Evolutionary conservation across 1,284 basidiomycete genomes (phyloP), one percentile per base, ranked within the genome.

Genomic region (Ganoderma sinense): DNA sequence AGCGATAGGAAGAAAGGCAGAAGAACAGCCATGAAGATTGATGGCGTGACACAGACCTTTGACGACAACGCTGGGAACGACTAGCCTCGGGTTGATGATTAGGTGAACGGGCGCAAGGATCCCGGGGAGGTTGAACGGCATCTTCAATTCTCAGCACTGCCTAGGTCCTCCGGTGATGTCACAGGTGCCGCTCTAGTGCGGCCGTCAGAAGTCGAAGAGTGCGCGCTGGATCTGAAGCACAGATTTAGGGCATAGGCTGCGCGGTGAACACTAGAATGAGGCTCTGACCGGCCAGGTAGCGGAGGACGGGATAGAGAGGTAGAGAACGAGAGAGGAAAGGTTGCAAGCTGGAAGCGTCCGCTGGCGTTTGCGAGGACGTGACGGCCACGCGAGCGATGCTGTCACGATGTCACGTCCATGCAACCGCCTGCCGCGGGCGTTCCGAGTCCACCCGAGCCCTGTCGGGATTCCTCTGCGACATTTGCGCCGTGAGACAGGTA

Each of bases 51-150:
- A 33, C 80, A 77, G 80, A 96, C 95, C 94, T 85, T 90, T 89
- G 0, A 96, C 88, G 1, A 84, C 77, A 1, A 97, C 73, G 72
- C 88, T 86, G 7, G 96, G 96, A 2, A 96, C 81, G 3, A 96
- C 84, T 1, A 96, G 77, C 1, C 91, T 85, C 0, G 95, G 95
- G 66, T 91, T 89, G 75, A 94, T 77, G 31, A 96, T 73, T 4
- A 94, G 86, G 29, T 94, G 91, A 65, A 97, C 85, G 20, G 94
- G 89, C 31, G 90, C 93, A 2, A 95, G 83, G 6, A 92, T 81
- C 61, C 94, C 95, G 0, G 95, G 89, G 36, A 96, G 79, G 79
- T 96, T 96, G 75, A 94, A 79, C 4, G 91, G 91, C 92, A 94
- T 94, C 48, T 63, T 69, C 63, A 14, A 20, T 20, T 31, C 53